phyloP scores from a whole-genome alignment of 2,329 filamentous ascomycete genomes.

The Dothistroma septosporum region DNA sequence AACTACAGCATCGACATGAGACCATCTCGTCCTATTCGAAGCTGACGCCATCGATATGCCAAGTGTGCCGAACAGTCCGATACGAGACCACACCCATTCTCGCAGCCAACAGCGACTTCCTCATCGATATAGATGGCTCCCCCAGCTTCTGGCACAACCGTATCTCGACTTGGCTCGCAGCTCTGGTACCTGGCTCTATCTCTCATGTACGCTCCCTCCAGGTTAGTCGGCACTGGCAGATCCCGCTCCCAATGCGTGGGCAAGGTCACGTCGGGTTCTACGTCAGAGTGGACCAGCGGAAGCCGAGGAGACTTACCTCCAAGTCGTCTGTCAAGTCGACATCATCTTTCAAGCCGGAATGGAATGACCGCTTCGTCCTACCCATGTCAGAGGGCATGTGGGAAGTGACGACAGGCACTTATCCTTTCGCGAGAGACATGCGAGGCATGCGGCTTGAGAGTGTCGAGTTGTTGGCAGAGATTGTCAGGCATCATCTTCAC shows the following conservation, averaged over 20 bases:
- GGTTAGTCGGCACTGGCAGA: constrained; percentile 25
- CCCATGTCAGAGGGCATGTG: constrained; percentile 10
- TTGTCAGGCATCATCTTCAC: constrained; percentile 13
- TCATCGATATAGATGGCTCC: constrained; percentile 21
- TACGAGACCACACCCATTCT: constrained; percentile 27
- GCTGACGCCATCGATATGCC: constrained; percentile 25
- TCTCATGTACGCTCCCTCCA: constrained; percentile 21
- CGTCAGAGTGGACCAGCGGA: constrained; percentile 19
- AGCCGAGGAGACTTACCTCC: constrained; percentile 1
- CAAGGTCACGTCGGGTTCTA: constrained; percentile 31
- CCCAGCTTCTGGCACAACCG: constrained; percentile 8
- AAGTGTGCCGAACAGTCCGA: constrained; percentile 17
- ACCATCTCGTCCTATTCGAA: constrained; percentile 15
- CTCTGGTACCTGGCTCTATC: constrained; percentile 12
- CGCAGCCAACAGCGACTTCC: constrained; percentile 21
- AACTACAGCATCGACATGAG: constrained; percentile 13
- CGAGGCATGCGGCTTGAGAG: constrained; percentile 24
- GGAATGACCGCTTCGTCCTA: constrained; percentile 13
- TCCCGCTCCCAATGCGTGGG: constrained; percentile 19
- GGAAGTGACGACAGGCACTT: constrained; percentile 21
- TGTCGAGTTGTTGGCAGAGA: constrained; percentile 22
- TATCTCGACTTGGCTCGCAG: constrained; percentile 18
- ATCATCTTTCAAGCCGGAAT: constrained; percentile 9
- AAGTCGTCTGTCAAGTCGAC: constrained; percentile 2
- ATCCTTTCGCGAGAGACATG: constrained; percentile 20